These are phyloP conservation scores for Yamadazyma friedrichii DNA, from an alignment of 1,139 yeast genomes.

Conservation along the genomic window DNA sequence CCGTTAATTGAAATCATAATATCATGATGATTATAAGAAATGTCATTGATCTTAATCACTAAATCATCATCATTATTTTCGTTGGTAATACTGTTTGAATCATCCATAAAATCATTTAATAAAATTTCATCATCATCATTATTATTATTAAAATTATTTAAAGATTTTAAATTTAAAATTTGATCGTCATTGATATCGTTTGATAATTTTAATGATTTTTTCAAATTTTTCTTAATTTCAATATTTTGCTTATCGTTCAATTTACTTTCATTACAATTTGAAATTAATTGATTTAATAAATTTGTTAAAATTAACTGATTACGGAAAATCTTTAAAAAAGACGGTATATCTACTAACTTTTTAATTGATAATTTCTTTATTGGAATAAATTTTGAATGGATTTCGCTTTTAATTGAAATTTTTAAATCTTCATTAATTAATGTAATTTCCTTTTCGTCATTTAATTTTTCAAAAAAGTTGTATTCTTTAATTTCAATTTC, in stretches of 20 bases:
- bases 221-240: slow-evolving; percentile 26
- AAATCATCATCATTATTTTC: slow-evolving; percentile 13
- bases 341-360: slow-evolving; percentile 24
- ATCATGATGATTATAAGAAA: slow-evolving; percentile 24
- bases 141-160: slow-evolving; percentile 15
- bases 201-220: slow-evolving; percentile 36
- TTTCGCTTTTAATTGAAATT: slow-evolving; percentile 10
- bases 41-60: slow-evolving; percentile 23
- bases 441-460: slow-evolving; percentile 18
- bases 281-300: slow-evolving; percentile 14
- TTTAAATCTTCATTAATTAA: slow-evolving; percentile 7
- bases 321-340: slow-evolving; percentile 29
- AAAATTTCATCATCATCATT: slow-evolving; percentile 7
- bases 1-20: slow-evolving; percentile 25
- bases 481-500: slow-evolving; percentile 3
- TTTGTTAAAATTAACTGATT: slow-evolving; percentile 31
- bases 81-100: slow-evolving; percentile 3
- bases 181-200: slow-evolving; percentile 42
- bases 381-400: slow-evolving; percentile 18
- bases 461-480: slow-evolving; percentile 18
- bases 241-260: slow-evolving; percentile 18
- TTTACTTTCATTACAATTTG: slow-evolving; percentile 6
- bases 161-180: slow-evolving; percentile 34
- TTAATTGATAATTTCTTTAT: slow-evolving; percentile 23
- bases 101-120: slow-evolving; percentile 16